Conservation (phyloP, 768 basidiomycete species). For the Sistotremastrum suecicum region DNA sequence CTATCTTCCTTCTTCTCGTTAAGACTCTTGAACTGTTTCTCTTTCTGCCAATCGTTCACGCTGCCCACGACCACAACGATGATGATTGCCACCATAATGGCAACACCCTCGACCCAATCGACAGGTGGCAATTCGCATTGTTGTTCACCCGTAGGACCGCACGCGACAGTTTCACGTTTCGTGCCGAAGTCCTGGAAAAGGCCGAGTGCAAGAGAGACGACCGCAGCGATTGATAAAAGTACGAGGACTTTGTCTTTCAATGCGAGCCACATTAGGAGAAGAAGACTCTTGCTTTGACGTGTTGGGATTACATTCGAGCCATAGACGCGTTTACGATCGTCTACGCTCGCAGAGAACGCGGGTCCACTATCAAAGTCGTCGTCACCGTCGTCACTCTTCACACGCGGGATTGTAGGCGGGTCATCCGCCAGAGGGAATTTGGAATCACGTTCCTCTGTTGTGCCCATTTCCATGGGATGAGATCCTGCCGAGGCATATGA, state of each 20-base stretch:
- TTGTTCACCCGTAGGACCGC: conserved; percentile 12
- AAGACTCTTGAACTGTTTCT: conserved; percentile 82
- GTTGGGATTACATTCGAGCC: conserved; percentile 64
- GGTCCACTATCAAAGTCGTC: conserved; percentile 11
- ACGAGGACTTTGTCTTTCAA: conserved; percentile 86
- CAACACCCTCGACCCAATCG: conserved; percentile 86
- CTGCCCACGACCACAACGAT: conserved; percentile 74
- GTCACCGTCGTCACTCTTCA: conserved; percentile 8
- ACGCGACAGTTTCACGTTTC: conserved; percentile 30
- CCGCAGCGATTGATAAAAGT: conserved; percentile 31
- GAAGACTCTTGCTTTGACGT: conserved; percentile 52
- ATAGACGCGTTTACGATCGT: conserved; percentile 52
- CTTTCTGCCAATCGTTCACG: conserved; percentile 97
- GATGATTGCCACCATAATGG: conserved; percentile 30
- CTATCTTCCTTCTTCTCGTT: conserved; percentile 96
- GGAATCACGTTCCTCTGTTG: conserved; percentile 7
- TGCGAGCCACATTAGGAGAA: conserved; percentile 73
- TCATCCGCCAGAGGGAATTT: conserved; percentile 20
- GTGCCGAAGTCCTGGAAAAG: conserved; percentile 88
- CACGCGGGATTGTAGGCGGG: conserved; percentile 4
- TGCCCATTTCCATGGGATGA: conserved; percentile 5
- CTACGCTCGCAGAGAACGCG: conserved; percentile 32
- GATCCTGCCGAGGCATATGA: conserved; percentile 6
- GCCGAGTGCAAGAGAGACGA: conserved; percentile 85
- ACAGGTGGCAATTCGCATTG: conserved; percentile 51